Evolutionary conservation across 164 flowering plant species (phyloP), one percentile per base, ranked within the genome.

Genomic region (Vitis riparia): DNA sequence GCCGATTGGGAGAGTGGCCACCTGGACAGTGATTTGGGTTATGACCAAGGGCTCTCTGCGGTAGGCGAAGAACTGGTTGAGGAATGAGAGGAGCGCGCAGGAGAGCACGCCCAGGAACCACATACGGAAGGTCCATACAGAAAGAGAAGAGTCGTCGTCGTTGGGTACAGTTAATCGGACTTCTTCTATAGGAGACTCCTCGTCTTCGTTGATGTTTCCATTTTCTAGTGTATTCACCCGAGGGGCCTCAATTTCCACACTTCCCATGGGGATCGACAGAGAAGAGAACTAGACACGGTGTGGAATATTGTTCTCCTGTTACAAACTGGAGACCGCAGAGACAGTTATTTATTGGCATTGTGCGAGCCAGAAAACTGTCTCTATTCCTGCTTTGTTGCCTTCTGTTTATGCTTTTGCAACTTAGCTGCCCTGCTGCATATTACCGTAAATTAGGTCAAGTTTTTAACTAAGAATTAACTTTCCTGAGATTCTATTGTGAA

Each of bases 91-190:
- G 11, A 86, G 73, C 0, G 15, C 62, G 62, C 92, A 88, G 0
- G 92, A 88, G 7, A 79, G 0, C 0, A 86, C 9, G 3, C 90
- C 92, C 48, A 88, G 74, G 57, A 77, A 75, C 90, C 92, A 88
- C 87, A 83, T 79, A 9, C 92, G 79, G 68, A 88, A 88, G 0
- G 92, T 88, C 85, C 83, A 85, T 10, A 88, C 90, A 1, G 92
- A 88, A 0, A 85, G 75, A 2, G 81, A 17, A 1, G 88, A 83
- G 61, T 87, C 89, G 71, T 85, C 89, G 12, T 47, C 29, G 70
- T 66, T 80, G 2, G 83, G 50, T 0, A 87, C 91, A 6, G 87
- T 79, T 7, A 85, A 65, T 0, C 84, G 78, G 8, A 87, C 88
- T 69, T 87, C 62, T 60, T 87, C 91, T 3, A 87, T 62, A 0